These are phyloP conservation scores for Coleophoma cylindrospora DNA, from an alignment of 2,329 filamentous ascomycete genomes.

Conservation along the genomic window DNA sequence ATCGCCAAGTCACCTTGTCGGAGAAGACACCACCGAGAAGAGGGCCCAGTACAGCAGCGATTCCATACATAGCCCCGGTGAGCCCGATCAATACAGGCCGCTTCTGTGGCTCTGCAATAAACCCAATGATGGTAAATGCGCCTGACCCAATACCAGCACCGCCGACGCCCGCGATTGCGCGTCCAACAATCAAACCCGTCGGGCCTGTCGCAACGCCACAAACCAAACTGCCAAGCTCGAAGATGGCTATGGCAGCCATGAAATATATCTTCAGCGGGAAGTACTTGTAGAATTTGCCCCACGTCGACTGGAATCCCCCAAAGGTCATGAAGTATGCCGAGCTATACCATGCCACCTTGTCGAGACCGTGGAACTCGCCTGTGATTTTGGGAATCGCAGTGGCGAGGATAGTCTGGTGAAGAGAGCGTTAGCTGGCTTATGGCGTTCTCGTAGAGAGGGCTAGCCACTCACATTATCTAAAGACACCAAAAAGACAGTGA, in stretches of 20 bases:
- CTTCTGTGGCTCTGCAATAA: constrained; percentile 19
- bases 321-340: constrained; percentile 2
- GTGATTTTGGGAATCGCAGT: constrained; percentile 37
- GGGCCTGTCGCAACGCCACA: constrained; percentile 23
- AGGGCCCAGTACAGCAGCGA: constrained; percentile 18
- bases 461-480: not conserved
- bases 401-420: constrained; percentile 35
- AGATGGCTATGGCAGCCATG: constrained; percentile 17
- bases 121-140: constrained; percentile 34
- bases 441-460: not conserved
- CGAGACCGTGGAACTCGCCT: constrained; percentile 40
- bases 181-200: constrained; percentile 23
- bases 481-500: not conserved
- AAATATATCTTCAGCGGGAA: constrained; percentile 15
- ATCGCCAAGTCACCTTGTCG: constrained; percentile 28
- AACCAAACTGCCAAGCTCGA: constrained; percentile 24
- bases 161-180: constrained; percentile 22
- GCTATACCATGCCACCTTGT: constrained; percentile 25
- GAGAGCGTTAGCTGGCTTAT: not conserved
- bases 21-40: constrained; percentile 26
- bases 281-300: constrained; percentile 10
- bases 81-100: constrained; percentile 24
- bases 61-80: constrained; percentile 15
- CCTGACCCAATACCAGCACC: constrained; percentile 25
- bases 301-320: not conserved